These are phyloP conservation scores for Phytophthora colocasiae DNA, from an alignment of 352 stramenopile genomes.

Conservation along the genomic window DNA sequence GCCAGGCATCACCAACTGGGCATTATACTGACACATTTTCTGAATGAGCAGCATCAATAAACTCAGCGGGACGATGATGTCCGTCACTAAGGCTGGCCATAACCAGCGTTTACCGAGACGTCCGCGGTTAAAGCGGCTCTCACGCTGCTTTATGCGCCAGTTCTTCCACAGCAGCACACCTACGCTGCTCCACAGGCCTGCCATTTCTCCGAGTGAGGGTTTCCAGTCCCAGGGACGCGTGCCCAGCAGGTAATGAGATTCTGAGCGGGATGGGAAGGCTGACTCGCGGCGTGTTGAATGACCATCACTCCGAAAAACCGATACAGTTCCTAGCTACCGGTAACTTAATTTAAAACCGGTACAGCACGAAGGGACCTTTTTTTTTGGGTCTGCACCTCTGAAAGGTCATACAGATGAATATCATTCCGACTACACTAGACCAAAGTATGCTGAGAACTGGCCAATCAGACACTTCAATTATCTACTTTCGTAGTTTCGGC, in stretches of 20 bases:
- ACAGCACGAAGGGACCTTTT: too few species aligned
- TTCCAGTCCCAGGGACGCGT: slow-evolving; percentile 4
- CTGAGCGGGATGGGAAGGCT: slow-evolving; percentile 18
- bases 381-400: too few species aligned
- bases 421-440: too few species aligned
- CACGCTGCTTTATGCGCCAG: slow-evolving; percentile 84
- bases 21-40: slow-evolving; percentile 67
- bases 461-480: too few species aligned
- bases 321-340: too few species aligned
- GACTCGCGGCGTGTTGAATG: slow-evolving; percentile 9
- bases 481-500: too few species aligned
- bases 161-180: slow-evolving; percentile 84
- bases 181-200: slow-evolving; percentile 41
- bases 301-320: background rate
- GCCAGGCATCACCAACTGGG: slow-evolving; percentile 29
- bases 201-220: slow-evolving; percentile 15
- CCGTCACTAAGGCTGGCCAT: slow-evolving; percentile 70
- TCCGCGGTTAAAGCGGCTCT: slow-evolving; percentile 67
- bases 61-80: slow-evolving; percentile 71
- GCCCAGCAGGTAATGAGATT: slow-evolving; percentile 1
- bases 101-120: slow-evolving; percentile 55
- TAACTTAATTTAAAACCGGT: too few species aligned
- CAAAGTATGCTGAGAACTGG: too few species aligned
- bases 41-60: slow-evolving; percentile 68
- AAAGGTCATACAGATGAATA: too few species aligned